These are phyloP conservation scores for Lolium rigidum DNA, from an alignment of 176 grass and related monocot genomes.

Conservation along the genomic window DNA sequence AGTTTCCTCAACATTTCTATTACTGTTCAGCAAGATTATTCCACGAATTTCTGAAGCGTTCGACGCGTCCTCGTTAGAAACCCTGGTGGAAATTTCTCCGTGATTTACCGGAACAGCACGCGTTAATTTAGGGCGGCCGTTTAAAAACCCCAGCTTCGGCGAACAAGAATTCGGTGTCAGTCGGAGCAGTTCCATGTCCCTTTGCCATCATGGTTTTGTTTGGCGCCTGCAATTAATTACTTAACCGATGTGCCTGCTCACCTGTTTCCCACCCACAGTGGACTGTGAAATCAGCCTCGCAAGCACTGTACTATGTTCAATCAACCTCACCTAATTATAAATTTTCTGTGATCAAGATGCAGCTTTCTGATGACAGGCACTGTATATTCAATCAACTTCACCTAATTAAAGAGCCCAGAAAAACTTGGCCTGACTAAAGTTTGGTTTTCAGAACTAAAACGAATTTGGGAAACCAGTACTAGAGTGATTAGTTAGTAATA, in stretches of 20 bases:
- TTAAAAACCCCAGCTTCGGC: neutral
- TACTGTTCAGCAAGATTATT: neutral
- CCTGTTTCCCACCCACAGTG: constrained; percentile 16
- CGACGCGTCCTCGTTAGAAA: neutral
- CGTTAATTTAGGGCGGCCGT: constrained; percentile 9
- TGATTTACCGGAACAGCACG: neutral
- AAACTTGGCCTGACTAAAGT: neutral
- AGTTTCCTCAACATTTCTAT: neutral
- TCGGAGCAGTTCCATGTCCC: neutral
- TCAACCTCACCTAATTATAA: neutral
- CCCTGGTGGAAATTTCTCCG: neutral
- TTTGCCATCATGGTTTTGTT: constrained; percentile 23
- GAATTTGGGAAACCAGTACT: neutral
- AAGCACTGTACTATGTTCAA: neutral
- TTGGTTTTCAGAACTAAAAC: neutral
- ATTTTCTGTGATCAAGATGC: too few relatives aligned
- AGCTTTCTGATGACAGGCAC: too few relatives aligned
- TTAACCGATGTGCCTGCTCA: constrained; percentile 25
- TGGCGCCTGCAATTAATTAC: constrained; percentile 43
- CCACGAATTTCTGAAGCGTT: neutral
- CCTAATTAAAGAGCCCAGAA: neutral
- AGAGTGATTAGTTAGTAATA: neutral
- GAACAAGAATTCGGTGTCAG: constrained; percentile 40
- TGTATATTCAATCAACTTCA: constrained; percentile 8
- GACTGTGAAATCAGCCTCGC: neutral